Evolutionary conservation across 2,329 filamentous ascomycete species (phyloP).

Genomic region (Diplodia corticola): DNA sequence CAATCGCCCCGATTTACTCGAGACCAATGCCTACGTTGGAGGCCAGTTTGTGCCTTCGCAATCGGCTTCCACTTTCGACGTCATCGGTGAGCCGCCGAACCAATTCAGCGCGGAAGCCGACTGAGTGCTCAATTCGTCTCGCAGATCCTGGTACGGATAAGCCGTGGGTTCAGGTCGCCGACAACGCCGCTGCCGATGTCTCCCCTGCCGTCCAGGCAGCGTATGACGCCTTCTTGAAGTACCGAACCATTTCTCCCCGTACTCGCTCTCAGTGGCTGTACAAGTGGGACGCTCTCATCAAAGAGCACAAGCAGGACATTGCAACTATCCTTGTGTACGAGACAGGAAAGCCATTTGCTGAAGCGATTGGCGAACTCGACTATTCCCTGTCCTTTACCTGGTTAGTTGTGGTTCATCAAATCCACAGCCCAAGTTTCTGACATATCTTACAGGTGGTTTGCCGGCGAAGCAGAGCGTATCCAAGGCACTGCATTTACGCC

Average conservation of each 20-base stretch:
- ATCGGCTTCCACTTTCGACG: conserved; percentile 59
- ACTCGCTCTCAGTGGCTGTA: conserved; percentile 62
- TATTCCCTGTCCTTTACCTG: conserved; percentile 56
- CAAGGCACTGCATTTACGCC: conserved; percentile 62
- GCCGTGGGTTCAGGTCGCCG: conserved; percentile 48
- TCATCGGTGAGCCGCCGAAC: conserved; percentile 46
- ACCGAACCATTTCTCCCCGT: conserved; percentile 60
- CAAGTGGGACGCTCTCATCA: conserved; percentile 66
- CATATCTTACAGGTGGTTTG: conserved; percentile 46
- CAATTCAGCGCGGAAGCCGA: background rate
- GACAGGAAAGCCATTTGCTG: conserved; percentile 54
- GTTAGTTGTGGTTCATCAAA: conserved; percentile 25
- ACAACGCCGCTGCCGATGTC: conserved; percentile 60
- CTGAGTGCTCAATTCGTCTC: background rate
- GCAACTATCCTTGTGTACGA: conserved; percentile 63
- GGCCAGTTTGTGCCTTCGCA: conserved; percentile 58
- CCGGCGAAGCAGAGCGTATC: conserved; percentile 61
- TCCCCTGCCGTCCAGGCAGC: conserved; percentile 60
- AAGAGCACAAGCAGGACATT: conserved; percentile 62
- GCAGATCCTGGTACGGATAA: conserved; percentile 55
- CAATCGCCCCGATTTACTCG: conserved; percentile 56
- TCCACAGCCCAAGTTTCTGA: background rate
- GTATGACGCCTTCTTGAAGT: conserved; percentile 60
- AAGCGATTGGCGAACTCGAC: conserved; percentile 55
- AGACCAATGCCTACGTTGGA: conserved; percentile 54